A percentile compares a stretch with the other conserved stretches of the same genome.
These are phyloP conservation scores for Nothophytophthora sp. DNA, from an alignment of 352 stramenopile species.

Conservation along the genomic window DNA sequence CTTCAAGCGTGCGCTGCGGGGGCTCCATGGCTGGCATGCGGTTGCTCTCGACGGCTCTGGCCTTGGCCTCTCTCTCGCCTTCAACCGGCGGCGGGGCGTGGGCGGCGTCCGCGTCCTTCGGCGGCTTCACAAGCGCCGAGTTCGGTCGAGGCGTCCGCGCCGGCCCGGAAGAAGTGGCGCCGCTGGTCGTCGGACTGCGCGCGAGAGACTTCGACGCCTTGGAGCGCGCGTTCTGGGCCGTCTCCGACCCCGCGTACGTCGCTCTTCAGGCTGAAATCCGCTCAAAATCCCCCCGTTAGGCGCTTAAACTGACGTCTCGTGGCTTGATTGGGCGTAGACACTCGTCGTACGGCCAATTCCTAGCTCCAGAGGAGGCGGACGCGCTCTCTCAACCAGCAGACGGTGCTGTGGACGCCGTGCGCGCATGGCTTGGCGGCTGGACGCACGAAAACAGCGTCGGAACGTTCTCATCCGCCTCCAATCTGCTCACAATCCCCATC, in stretches of 20 bases:
- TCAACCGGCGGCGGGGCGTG: not conserved
- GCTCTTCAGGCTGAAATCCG: too few species aligned
- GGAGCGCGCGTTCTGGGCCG: slow-evolving; percentile 49
- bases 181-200: slow-evolving; percentile 54
- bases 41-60: slow-evolving; percentile 16
- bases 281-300: too few species aligned
- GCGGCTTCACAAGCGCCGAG: slow-evolving; percentile 31
- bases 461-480: slow-evolving; percentile 45
- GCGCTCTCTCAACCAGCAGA: slow-evolving; percentile 41
- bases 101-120: slow-evolving; percentile 15
- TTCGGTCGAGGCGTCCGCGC: slow-evolving; percentile 33
- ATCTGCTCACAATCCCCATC: slow-evolving; percentile 41
- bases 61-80: slow-evolving; percentile 6
- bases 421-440: slow-evolving; percentile 38
- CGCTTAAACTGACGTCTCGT: slow-evolving; percentile 1
- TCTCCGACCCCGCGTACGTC: slow-evolving; percentile 65
- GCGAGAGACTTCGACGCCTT: slow-evolving; percentile 49
- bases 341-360: slow-evolving; percentile 50
- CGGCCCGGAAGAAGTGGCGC: slow-evolving; percentile 40
- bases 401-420: slow-evolving; percentile 46
- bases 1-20: slow-evolving; percentile 1
- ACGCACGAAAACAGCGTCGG: slow-evolving; percentile 18
- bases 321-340: slow-evolving; percentile 27
- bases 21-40: slow-evolving; percentile 14
- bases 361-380: slow-evolving; percentile 45